Conservation (phyloP, 208 protist species). For the Tetramitus jugosus region DNA sequence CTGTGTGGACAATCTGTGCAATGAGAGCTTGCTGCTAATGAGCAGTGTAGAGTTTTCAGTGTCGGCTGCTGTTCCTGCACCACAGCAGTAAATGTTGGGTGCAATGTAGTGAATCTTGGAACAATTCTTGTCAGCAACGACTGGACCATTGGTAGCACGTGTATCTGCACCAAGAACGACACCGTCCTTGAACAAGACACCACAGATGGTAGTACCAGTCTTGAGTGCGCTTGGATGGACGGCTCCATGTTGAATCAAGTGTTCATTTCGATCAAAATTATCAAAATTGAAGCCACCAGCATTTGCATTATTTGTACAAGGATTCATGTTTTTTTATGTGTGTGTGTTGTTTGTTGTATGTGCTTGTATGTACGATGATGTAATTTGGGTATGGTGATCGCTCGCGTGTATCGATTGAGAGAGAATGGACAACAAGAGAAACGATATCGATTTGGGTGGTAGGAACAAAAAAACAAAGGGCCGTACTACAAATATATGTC, state of each 20-base stretch:
- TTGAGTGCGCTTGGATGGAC: conserved; percentile 76
- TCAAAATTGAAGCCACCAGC: conserved; percentile 90
- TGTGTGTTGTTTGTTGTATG: no score
- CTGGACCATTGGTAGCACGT: conserved; percentile 93
- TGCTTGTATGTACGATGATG: no score
- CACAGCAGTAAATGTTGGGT: conserved; percentile 99
- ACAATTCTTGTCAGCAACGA: conserved; percentile 99
- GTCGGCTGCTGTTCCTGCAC: conserved; percentile 99
- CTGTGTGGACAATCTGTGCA: conserved; percentile 87
- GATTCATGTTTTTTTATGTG: no score
- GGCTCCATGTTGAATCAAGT: conserved; percentile 55
- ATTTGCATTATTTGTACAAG: no score
- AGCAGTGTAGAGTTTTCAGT: conserved; percentile 87
- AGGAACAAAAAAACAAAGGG: no score
- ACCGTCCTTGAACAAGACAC: conserved; percentile 95
- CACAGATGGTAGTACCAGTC: conserved; percentile 99
- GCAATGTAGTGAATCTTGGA: conserved; percentile 99
- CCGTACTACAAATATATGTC: no score
- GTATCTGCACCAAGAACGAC: conserved; percentile 99
- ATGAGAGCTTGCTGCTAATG: conserved; percentile 80
- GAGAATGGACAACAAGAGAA: no score
- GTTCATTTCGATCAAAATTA: conserved; percentile 76
- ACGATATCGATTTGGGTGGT: no score
- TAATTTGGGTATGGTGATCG: no score
- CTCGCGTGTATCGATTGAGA: no score